A percentile compares a stretch with the other conserved stretches of the same genome.
Evolutionary conservation across 2,329 filamentous ascomycete genomes (phyloP).

Genomic region (Gnomoniopsis sp.): DNA sequence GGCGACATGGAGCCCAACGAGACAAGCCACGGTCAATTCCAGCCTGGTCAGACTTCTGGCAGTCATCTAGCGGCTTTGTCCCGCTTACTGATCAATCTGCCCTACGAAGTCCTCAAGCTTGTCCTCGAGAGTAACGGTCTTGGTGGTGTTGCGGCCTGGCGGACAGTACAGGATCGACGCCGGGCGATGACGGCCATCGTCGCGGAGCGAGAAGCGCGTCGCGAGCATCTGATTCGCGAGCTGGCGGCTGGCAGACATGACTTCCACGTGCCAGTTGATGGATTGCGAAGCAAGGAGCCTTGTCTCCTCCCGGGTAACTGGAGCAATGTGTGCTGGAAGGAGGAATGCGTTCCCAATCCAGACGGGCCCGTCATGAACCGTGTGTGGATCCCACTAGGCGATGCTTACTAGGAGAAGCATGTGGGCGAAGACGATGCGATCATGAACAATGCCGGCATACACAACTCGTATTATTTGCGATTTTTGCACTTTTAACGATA

Average conservation of each 20-base stretch:
- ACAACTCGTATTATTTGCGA: background rate
- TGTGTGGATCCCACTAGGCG: constrained; percentile 38
- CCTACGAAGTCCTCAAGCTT: constrained; percentile 63
- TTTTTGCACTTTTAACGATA: background rate
- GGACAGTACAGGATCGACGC: constrained; percentile 43
- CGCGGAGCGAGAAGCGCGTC: constrained; percentile 55
- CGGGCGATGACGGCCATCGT: constrained; percentile 49
- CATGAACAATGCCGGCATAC: background rate
- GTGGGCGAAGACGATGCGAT: background rate
- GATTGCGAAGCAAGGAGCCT: constrained; percentile 31
- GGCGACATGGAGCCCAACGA: constrained; percentile 25
- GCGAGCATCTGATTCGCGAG: constrained; percentile 30
- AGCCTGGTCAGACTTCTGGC: constrained; percentile 25
- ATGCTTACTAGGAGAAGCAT: background rate
- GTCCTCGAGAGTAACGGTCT: constrained; percentile 60
- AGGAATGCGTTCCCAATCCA: constrained; percentile 35
- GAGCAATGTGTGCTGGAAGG: constrained; percentile 48
- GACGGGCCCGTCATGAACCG: constrained; percentile 42
- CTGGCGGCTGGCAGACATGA: constrained; percentile 9
- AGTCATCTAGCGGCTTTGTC: constrained; percentile 54
- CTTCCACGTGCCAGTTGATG: constrained; percentile 17
- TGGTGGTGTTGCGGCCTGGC: constrained; percentile 48
- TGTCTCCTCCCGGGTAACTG: constrained; percentile 25
- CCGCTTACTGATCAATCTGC: constrained; percentile 65
- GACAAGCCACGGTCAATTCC: constrained; percentile 36